phyloP scores from a whole-genome alignment of 2,329 filamentous ascomycete genomes.

The Penicillium capsulatum region DNA sequence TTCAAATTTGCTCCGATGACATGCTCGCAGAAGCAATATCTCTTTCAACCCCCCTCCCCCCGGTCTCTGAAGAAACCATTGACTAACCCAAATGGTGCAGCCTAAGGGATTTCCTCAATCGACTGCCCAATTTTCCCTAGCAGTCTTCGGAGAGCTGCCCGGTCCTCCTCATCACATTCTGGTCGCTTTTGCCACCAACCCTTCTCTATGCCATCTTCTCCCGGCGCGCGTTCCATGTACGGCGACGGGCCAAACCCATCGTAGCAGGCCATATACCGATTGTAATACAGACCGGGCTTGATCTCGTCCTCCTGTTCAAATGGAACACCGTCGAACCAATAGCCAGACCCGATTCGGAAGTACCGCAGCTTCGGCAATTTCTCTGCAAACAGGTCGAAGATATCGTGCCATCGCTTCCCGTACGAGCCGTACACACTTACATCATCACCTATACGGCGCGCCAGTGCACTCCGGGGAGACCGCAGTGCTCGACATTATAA shows the following conservation, averaged over 20 bases:
- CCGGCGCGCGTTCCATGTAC: slow-evolving; percentile 17
- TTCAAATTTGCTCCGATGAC: no score
- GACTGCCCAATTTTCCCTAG: slow-evolving; percentile 16
- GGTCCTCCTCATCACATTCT: slow-evolving; percentile 15
- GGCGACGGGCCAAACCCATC: slow-evolving; percentile 17
- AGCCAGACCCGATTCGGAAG: slow-evolving; percentile 15
- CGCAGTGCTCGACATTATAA: slow-evolving; percentile 1
- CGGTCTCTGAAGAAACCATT: no score
- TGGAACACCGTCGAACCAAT: slow-evolving; percentile 9
- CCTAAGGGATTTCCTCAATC: no score
- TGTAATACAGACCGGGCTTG: slow-evolving; percentile 7
- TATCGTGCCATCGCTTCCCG: slow-evolving; percentile 20
- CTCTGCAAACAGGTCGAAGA: slow-evolving; percentile 19
- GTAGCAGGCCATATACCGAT: slow-evolving; percentile 20
- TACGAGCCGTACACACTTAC: slow-evolving; percentile 6
- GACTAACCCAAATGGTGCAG: no score
- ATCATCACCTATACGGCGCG: not conserved
- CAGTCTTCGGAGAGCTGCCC: slow-evolving; percentile 12
- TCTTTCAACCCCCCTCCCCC: no score
- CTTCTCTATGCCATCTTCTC: not conserved
- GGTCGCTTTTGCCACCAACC: slow-evolving; percentile 1
- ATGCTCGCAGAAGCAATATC: no score
- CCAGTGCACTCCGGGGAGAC: not conserved
- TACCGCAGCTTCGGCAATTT: slow-evolving; percentile 15
- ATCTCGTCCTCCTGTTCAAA: slow-evolving; percentile 20